Percentiles rank a stretch among this genome's conserved stretches.
Conservation (phyloP, 1,284 basidiomycete genomes). For the Cryptococcus deneoformans region DNA sequence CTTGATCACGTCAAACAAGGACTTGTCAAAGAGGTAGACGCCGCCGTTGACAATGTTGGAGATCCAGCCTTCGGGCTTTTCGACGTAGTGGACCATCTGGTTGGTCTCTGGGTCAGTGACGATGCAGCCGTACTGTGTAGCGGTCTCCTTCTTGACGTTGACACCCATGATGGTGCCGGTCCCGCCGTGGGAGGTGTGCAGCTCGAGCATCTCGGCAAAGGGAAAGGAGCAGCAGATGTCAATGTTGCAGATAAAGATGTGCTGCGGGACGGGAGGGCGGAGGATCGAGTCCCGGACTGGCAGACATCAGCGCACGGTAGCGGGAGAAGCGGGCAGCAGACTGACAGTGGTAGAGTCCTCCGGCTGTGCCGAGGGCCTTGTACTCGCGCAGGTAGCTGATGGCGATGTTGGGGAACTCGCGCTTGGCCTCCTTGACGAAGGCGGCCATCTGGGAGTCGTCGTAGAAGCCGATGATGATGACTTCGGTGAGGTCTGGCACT, state of each 20-base stretch:
- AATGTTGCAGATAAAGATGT: slow-evolving; percentile 56
- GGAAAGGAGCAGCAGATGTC: slow-evolving; percentile 55
- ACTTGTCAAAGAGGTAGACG: slow-evolving; percentile 53
- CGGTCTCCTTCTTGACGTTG: slow-evolving; percentile 51
- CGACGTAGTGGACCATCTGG: slow-evolving; percentile 52
- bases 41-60: slow-evolving; percentile 54
- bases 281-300: slow-evolving; percentile 54
- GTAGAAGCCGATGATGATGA: slow-evolving; percentile 56
- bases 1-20: slow-evolving; percentile 55
- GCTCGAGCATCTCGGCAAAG: slow-evolving; percentile 49
- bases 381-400: slow-evolving; percentile 55
- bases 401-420: slow-evolving; percentile 53
- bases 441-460: slow-evolving; percentile 52
- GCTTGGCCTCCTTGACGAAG: slow-evolving; percentile 52
- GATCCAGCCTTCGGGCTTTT: slow-evolving; percentile 55
- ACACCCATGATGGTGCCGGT: slow-evolving; percentile 55
- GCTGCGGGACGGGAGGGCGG: slow-evolving; percentile 47
- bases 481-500: slow-evolving; percentile 51
- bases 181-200: slow-evolving; percentile 52
- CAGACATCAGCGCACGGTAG: not conserved
- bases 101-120: slow-evolving; percentile 50
- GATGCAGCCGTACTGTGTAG: slow-evolving; percentile 54
- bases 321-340: not conserved
- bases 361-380: slow-evolving; percentile 54
- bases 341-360: slow-evolving; percentile 50